Conservation (phyloP, 352 stramenopile genomes). For the Phytophthora constricta region DNA sequence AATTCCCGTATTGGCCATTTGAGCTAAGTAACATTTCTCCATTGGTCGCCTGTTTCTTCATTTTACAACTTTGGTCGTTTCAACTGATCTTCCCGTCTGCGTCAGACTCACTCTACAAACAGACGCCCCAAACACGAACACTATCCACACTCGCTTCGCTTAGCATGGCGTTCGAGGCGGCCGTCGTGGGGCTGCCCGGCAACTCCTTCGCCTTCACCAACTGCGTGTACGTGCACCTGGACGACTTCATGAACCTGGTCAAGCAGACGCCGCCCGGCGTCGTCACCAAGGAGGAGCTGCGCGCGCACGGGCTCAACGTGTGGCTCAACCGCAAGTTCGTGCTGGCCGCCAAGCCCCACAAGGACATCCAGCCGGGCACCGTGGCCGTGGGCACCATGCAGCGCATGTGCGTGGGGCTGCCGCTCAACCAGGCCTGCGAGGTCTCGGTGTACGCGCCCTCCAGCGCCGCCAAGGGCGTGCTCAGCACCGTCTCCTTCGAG, state of each 20-base stretch:
- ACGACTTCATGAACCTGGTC: conserved; percentile 80
- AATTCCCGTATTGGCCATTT: no score
- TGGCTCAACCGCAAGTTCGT: conserved; percentile 88
- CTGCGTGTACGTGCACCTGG: conserved; percentile 77
- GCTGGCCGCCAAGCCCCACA: conserved; percentile 77
- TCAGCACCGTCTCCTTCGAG: conserved; percentile 83
- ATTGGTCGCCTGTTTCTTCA: conserved; percentile 13
- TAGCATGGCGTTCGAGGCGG: conserved; percentile 63
- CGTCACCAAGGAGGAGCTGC: conserved; percentile 74
- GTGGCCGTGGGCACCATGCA: conserved; percentile 83
- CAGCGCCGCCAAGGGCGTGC: conserved; percentile 42
- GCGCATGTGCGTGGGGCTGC: conserved; percentile 76
- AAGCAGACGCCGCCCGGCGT: conserved; percentile 64
- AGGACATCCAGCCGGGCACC: conserved; percentile 59
- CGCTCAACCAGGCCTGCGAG: conserved; percentile 69
- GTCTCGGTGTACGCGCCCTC: conserved; percentile 69
- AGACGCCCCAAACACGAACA: background rate
- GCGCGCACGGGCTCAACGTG: conserved; percentile 77
- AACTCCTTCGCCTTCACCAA: conserved; percentile 88
- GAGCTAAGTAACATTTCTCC: background rate
- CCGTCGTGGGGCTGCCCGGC: conserved; percentile 69
- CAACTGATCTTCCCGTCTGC: conserved; percentile 19
- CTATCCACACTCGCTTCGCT: background rate
- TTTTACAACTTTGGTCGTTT: conserved; percentile 21
- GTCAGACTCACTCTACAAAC: background rate